Evolutionary conservation across 805 yeast species (phyloP).

Genomic region (Candida insectorum): DNA sequence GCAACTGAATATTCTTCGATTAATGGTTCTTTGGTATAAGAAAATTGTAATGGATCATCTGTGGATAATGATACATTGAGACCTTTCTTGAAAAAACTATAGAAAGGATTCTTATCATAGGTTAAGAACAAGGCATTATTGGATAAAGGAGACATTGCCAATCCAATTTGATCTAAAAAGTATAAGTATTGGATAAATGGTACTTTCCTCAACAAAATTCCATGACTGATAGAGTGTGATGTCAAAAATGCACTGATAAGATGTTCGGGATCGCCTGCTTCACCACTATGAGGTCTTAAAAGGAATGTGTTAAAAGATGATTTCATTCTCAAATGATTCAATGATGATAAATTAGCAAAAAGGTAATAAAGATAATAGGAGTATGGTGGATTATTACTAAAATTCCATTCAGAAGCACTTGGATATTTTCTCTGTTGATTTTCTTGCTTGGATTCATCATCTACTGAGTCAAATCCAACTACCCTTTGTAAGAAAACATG

Average conservation of each 20-base stretch:
- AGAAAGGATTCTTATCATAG: constrained; percentile 96
- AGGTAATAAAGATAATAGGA: constrained; percentile 90
- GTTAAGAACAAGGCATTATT: constrained; percentile 94
- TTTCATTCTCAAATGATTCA: constrained; percentile 76
- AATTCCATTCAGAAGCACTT: constrained; percentile 79
- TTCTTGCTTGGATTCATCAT: constrained; percentile 93
- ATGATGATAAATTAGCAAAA: constrained; percentile 79
- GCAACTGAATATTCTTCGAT: constrained; percentile 98
- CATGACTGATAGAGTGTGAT: constrained; percentile 93
- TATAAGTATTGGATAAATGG: constrained; percentile 93
- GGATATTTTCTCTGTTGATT: constrained; percentile 82
- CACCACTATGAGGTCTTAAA: constrained; percentile 98
- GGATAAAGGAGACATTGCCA: constrained; percentile 98
- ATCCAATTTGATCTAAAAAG: constrained; percentile 91
- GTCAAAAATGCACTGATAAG: constrained; percentile 84
- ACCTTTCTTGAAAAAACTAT: constrained; percentile 86
- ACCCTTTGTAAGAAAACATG: constrained; percentile 88
- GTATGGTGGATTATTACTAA: constrained; percentile 88
- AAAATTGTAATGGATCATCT: constrained; percentile 96
- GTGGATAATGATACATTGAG: constrained; percentile 91
- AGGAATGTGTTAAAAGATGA: constrained; percentile 85
- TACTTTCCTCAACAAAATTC: constrained; percentile 85
- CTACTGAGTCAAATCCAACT: constrained; percentile 97
- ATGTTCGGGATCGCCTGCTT: constrained; percentile 99
- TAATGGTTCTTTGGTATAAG: constrained; percentile 94